Base-by-base conservation (phyloP, 352 stramenopile species). In the Phytophthora tubulina region DNA sequence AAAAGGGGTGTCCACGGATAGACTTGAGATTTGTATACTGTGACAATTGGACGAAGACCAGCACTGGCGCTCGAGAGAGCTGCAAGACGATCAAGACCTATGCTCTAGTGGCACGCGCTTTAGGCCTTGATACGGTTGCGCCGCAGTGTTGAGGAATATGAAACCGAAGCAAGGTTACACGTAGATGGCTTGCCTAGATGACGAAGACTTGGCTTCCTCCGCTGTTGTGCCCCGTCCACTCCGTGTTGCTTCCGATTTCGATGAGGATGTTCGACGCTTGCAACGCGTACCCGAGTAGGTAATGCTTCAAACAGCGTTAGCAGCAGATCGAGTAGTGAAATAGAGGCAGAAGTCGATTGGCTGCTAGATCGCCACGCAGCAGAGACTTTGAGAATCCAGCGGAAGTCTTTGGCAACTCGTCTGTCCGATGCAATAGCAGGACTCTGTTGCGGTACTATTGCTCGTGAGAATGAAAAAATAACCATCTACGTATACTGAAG, bases 261-360 rank as follows among this genome's bases (percentile, higher is more conserved):
- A 67, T 67, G 60, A 53, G 38, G 48, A 52, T 67, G 60, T 67
- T 67, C 60, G 30, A 51, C 60, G 60, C 60, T 67, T 67, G 60
- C 49, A 67, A 66, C 46, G 13, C 45, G 30, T 11, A 31, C 21
- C 10, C 21, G 54, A 42, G 55, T 50, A 30, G 21, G 60, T 51
- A 67, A 58, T 52, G 46, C 33, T 33, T 32, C 46, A 53, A 36
- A 39, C 39, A 51, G 39, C 54, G n/a, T 15, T 55, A 14, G 44
- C 33, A 39, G 27, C 58, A 31, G 30, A 56, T 58, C 58, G 58
- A 67, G 59, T 67, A 48, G 59, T 67, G 59, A 67, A 67, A 67
- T 57, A 30, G 45, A 15, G 42, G 39, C 39, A 51, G 27, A 36
- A 35, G 1, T 2, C 30, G 14, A 41, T 2, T n/a, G 48, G 48